Percentiles rank a stretch among this genome's conserved stretches.
Conservation (phyloP, 139 green algal species). For the Tetraselmis chui region DNA sequence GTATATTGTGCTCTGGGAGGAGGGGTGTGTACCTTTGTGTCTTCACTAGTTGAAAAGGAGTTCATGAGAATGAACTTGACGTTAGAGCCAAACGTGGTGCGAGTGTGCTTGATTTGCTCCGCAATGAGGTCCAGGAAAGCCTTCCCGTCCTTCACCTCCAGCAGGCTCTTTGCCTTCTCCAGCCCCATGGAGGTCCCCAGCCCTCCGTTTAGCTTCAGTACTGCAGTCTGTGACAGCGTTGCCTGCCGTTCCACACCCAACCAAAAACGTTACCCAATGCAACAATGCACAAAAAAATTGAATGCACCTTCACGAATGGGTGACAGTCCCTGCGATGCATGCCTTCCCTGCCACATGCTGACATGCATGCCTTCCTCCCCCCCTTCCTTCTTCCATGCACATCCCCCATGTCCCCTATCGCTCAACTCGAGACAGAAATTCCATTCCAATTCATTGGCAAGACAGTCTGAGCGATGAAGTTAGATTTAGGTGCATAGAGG, state of each 20-base stretch:
- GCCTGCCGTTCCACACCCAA: constrained; percentile 14
- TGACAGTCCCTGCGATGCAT: not conserved
- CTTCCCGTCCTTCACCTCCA: constrained; percentile 77
- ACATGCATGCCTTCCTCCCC: constrained; percentile 13
- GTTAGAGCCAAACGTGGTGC: constrained; percentile 48
- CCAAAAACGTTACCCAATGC: too few relatives aligned
- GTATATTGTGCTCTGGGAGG: not conserved
- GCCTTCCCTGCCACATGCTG: not conserved
- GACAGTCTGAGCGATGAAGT: too few relatives aligned
- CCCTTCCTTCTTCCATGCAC: constrained; percentile 48
- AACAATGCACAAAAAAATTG: too few relatives aligned
- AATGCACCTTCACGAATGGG: not conserved
- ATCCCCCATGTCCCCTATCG: too few relatives aligned
- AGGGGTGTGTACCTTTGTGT: constrained; percentile 65
- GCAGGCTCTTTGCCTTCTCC: constrained; percentile 86
- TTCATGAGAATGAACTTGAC: constrained; percentile 90
- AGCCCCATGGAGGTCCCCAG: constrained; percentile 88
- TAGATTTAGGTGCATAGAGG: too few relatives aligned
- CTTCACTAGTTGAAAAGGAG: constrained; percentile 71
- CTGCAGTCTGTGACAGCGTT: constrained; percentile 70
- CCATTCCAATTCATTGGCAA: too few relatives aligned
- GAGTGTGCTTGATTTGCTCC: constrained; percentile 81
- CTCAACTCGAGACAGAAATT: too few relatives aligned
- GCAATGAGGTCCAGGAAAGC: constrained; percentile 94
- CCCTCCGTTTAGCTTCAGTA: constrained; percentile 90